Percentiles rank a stretch among this genome's conserved stretches.
phyloP scores from a whole-genome alignment of 129 eudicot genomes.

The Escallonia herrerae region DNA sequence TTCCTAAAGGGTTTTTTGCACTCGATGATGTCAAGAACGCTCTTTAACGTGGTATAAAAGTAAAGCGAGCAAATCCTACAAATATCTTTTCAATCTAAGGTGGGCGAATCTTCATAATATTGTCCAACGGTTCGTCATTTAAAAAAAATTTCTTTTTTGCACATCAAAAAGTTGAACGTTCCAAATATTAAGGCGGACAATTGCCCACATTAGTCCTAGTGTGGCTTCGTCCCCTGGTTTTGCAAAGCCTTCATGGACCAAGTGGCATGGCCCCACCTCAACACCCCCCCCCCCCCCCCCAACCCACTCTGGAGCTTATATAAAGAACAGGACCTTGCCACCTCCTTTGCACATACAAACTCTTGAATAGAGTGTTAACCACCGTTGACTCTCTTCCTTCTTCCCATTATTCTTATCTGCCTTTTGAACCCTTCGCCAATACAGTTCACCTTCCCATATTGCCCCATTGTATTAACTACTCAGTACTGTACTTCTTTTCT shows the following conservation, averaged over 20 bases:
- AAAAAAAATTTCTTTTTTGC: too few relatives aligned
- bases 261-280: too few relatives aligned
- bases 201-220: too few relatives aligned
- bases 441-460: not conserved
- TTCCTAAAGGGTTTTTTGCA: constrained; percentile 20
- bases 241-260: constrained; percentile 14
- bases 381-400: constrained; percentile 8
- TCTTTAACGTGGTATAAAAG: too few relatives aligned
- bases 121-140: too few relatives aligned
- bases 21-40: too few relatives aligned
- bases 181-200: too few relatives aligned
- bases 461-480: not conserved
- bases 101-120: too few relatives aligned
- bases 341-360: constrained; percentile 21
- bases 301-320: constrained; percentile 42
- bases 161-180: too few relatives aligned
- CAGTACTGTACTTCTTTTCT: not conserved
- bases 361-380: constrained; percentile 15
- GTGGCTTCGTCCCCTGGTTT: too few relatives aligned
- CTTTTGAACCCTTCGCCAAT: not conserved
- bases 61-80: too few relatives aligned
- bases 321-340: constrained; percentile 28
- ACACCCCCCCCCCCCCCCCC: constrained; percentile 18
- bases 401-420: not conserved
- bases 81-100: too few relatives aligned